Base-by-base conservation (phyloP, 129 eudicot species). In the Logfia minima region DNA sequence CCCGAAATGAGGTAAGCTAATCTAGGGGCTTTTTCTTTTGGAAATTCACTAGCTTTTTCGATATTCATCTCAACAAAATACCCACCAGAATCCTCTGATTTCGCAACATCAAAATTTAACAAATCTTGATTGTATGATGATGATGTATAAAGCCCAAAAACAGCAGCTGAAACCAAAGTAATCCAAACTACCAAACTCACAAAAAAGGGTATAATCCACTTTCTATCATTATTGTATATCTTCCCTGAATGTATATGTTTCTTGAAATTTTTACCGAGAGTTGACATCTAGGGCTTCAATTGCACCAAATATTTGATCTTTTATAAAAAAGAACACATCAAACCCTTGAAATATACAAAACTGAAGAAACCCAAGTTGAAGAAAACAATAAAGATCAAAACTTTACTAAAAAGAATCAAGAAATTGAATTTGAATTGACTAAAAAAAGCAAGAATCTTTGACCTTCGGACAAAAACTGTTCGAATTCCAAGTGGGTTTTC, bases 1-100 rank as follows among this genome's bases (percentile, higher is more conserved):
- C 99, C 99, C n/a, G 99, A 95, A 72, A 95, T 95, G 51, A 95
- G 96, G 79, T 95, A 95, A 71, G 97, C 99, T 21, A 95, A 87
- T 71, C 97, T 90, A 29, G 99, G 97, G 56, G 91, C 87, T 82
- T 91, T 92, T 32, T 31, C 79, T 80, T 85, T 74, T 0, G 76
- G 75, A 41, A 65, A 75, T 24, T 80, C 85, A 69, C 73, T 73
- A 41, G 92, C 81, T 68, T 82, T 70, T 78, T 83, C 84, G 16
- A 95, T 35, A 66, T 91, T 92, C 67, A 87, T 82, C 52, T 95
- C 99, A 13, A 89, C 88, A 81, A 84, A 95, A 79, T 82, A 80
- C 58, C 71, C 91, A 74, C 75, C 79, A 10, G 92, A 82, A 61
- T 82, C 87, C 45, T 84, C 90, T 13, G 85, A 71, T 61, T 68